Evolutionary conservation across 495 filamentous ascomycete genomes (phyloP), one percentile per base, ranked within the genome.

Genomic region (Elasticomyces elasticus): DNA sequence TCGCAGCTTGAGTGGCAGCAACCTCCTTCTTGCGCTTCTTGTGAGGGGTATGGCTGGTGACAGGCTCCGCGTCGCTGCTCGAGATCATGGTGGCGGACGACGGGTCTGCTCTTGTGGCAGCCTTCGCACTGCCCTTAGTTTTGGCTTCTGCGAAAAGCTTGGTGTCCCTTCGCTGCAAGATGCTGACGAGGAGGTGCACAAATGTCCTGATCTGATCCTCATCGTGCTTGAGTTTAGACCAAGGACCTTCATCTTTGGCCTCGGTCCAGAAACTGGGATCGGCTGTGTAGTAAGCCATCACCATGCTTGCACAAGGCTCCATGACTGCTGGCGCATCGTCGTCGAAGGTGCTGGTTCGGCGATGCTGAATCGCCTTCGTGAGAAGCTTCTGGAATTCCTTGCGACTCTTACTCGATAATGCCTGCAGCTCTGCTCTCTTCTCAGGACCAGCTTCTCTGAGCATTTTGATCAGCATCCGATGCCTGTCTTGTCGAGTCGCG

Each of bases 401-500:
- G 4, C 19, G n/a, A 17, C 40, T 23, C 1, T 6, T 24, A 15
- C 7, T 33, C 6, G 28, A 9, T 27, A 13, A 22, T 15, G 13
- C 11, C 20, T 38, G 48, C 24, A 22, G n/a, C 15, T 12, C 28
- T 10, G 26, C 12, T 12, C 48, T 6, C 24, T 25, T 48, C 9
- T 53, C 45, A 4, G 51, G 33, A 11, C 56, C 50, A 9, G 22
- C 24, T 7, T 63, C 46, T 5, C 37, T 45, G 0, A 70, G 25
- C 3, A 66, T 1, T 43, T 70, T 70, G 54, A 67, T 60, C 6
- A 70, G 46, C 5, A 65, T 51, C 25, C 63, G 47, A 20, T 63
- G 64, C 10, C 64, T 41, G 28, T 70, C 63, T 1, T 19, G 5
- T 5, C 52, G 51, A 5, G 40, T 51, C 2, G 41, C 15, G 2